Conservation (phyloP, 352 stramenopile species). For the Vaucheria bursata region DNA sequence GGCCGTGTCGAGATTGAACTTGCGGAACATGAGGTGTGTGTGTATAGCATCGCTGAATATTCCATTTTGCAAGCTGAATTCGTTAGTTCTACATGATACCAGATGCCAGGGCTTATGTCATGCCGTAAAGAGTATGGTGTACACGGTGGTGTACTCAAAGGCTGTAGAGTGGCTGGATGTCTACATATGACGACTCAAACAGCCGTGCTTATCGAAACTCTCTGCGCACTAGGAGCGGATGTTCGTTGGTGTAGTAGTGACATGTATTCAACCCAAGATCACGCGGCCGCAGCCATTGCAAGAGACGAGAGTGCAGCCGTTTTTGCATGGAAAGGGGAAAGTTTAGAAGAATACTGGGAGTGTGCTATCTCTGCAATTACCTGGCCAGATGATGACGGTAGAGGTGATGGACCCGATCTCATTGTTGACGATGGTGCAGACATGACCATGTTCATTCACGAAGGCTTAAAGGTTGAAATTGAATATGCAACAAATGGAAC, state of each 20-base stretch:
- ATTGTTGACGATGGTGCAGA: conserved; percentile 97
- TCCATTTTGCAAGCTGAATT: too few relatives aligned
- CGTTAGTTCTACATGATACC: too few relatives aligned
- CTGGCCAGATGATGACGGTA: conserved; percentile 88
- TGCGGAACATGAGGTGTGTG: conserved; percentile 62
- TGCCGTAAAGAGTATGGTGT: conserved; percentile 77
- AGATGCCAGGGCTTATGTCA: conserved; percentile 97
- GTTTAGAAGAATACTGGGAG: conserved; percentile 97
- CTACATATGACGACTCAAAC: conserved; percentile 99
- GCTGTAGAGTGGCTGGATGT: conserved; percentile 78
- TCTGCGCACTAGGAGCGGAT: conserved; percentile 87
- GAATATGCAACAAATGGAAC: conserved; percentile 82
- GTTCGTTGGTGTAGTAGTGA: conserved; percentile 98
- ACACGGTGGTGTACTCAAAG: conserved; percentile 66
- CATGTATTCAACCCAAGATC: conserved; percentile 98
- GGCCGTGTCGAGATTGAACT: conserved; percentile 97
- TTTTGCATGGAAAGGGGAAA: conserved; percentile 98
- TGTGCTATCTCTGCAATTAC: conserved; percentile 95
- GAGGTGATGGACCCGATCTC: conserved; percentile 89
- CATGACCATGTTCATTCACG: conserved; percentile 97
- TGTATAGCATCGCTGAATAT: too few relatives aligned
- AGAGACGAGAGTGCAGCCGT: conserved; percentile 86
- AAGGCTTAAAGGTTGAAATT: conserved; percentile 93
- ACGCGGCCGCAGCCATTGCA: conserved; percentile 90
- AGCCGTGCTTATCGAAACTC: conserved; percentile 95